Evolutionary conservation across 306 rosid species (phyloP).

Genomic region (Crataegus laevigata): DNA sequence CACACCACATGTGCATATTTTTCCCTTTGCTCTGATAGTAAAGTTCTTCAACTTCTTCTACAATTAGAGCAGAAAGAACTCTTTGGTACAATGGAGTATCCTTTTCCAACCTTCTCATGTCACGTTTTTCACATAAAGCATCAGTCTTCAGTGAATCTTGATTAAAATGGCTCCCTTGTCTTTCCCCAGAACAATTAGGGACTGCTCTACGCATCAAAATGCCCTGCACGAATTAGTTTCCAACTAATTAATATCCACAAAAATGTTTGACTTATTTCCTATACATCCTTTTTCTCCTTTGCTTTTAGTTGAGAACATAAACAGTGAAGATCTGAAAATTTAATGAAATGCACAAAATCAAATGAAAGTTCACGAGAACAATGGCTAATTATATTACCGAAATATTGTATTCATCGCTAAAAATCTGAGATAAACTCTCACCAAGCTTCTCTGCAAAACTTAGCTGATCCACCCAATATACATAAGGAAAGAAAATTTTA

Average conservation of each 20-base stretch:
- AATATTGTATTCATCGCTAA: constrained; percentile 44
- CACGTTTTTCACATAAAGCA: constrained; percentile 38
- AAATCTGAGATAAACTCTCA: constrained; percentile 48
- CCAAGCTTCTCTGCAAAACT: constrained; percentile 56
- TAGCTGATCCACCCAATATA: constrained; percentile 51
- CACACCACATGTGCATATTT: constrained; percentile 54
- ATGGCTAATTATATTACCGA: constrained; percentile 37
- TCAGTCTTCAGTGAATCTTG: constrained; percentile 18
- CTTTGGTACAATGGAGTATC: constrained; percentile 70
- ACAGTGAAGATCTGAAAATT: constrained; percentile 11
- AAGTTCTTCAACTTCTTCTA: constrained; percentile 65
- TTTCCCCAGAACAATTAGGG: constrained; percentile 41
- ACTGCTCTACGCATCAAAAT: constrained; percentile 38
- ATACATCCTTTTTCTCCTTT: constrained; percentile 3
- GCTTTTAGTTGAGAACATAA: constrained; percentile 5
- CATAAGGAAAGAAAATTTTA: constrained; percentile 6
- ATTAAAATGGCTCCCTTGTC: constrained; percentile 23
- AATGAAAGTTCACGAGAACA: constrained; percentile 2
- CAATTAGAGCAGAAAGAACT: constrained; percentile 81
- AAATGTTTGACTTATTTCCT: not conserved
- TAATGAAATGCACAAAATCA: constrained; percentile 8
- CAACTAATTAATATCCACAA: constrained; percentile 11
- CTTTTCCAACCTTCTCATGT: constrained; percentile 43
- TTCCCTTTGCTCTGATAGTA: constrained; percentile 51
- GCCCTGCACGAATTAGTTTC: constrained; percentile 34